These are phyloP conservation scores for Anthracocystis setariae DNA, from an alignment of 1,284 basidiomycete genomes.

Conservation along the genomic window DNA sequence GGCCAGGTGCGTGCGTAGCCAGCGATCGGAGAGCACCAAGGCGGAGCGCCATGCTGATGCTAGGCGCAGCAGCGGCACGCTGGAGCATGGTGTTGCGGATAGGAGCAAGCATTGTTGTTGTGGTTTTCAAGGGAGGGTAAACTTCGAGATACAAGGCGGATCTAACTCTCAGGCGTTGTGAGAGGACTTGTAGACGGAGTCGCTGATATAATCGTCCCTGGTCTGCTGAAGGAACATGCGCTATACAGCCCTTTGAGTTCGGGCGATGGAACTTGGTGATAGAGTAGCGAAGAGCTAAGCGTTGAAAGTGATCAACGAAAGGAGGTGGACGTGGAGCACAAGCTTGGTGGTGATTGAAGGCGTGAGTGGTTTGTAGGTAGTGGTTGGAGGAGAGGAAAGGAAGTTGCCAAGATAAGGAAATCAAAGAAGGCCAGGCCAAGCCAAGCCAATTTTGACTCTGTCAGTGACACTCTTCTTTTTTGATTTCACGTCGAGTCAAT, in stretches of 20 bases:
- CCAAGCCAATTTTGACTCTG: constrained; percentile 1
- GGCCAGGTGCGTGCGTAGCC: constrained; percentile 32
- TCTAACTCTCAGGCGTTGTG: constrained; percentile 42
- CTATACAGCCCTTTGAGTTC: constrained; percentile 45
- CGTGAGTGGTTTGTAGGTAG: not conserved
- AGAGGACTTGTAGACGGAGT: constrained; percentile 57
- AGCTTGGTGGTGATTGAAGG: not conserved
- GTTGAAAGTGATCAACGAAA: not conserved
- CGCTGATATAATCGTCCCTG: constrained; percentile 66
- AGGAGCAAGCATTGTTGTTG: constrained; percentile 29
- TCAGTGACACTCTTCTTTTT: not conserved
- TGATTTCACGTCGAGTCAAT: not conserved
- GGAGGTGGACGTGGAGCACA: not conserved
- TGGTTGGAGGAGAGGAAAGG: not conserved
- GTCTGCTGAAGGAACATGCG: constrained; percentile 62
- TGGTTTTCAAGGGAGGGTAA: not conserved
- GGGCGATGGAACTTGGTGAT: constrained; percentile 20
- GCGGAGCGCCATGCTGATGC: constrained; percentile 9
- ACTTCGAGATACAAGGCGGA: constrained; percentile 20
- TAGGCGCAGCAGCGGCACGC: constrained; percentile 22
- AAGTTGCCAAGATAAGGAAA: not conserved
- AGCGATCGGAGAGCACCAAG: constrained; percentile 22
- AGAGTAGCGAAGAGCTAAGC: constrained; percentile 1
- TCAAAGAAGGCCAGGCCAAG: not conserved
- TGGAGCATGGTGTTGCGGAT: constrained; percentile 46